Base-by-base conservation (phyloP, 2,329 filamentous ascomycete species). In the Trichoderma pleuroti region DNA sequence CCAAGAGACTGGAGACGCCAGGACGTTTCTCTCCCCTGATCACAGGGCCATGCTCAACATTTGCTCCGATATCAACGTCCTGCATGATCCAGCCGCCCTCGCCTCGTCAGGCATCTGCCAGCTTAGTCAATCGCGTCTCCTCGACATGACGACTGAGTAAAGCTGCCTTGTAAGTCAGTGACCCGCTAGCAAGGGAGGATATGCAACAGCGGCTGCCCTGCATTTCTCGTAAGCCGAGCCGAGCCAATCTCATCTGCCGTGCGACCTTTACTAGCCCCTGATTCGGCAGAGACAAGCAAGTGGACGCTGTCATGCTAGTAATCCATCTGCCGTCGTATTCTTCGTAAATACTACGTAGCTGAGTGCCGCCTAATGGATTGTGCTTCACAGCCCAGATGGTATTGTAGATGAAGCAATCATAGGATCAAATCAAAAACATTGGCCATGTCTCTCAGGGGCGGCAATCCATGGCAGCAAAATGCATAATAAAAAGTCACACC, bases 121-220 rank as follows among this genome's bases (percentile, higher is more conserved):
- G 66, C 59, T 70, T 63, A 70, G 67, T 70, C 67, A 32, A 70
- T 70, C 52, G n/a, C 9, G 12, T 65, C 46, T 16, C n/a, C 46
- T 52, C 11, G 21, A 24, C 21, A 24, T 56, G 59, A 56, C 59
- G 59, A 70, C 67, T 63, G 67, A 57, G 59, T 70, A 70, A 70
- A 62, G 67, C 59, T 63, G 59, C 56, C 56, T 61, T 49, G 18
- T 32, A n/a, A 62, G 49, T 18, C 62, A 32, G 7, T 52, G 46
- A 8, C 46, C 39, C 32, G 46, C 46, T 28, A 28, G 46, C 54
- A 49, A 68, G 65, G 65, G 65, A 60, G 46, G 11, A 24, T 16
- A 39, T 21, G 54, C 5, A 68, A 18, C 32, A 18, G 21, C 10
- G 11, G 16, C 7, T 32, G 64, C 63, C 64, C 52, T 67, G 34